Evolutionary conservation across 306 rosid genomes (phyloP).

Genomic region (Malus fusca): DNA sequence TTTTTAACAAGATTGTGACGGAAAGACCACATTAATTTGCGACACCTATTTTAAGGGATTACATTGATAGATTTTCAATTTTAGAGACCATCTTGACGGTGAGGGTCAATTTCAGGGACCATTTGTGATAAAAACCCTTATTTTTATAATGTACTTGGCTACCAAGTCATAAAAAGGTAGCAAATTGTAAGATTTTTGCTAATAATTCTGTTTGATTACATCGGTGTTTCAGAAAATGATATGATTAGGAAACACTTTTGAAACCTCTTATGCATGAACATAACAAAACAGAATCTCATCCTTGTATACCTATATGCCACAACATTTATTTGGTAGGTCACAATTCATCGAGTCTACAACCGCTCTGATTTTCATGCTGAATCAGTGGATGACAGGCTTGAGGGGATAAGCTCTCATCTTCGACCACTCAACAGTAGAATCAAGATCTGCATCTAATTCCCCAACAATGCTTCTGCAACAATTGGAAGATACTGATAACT

Average conservation of each 20-base stretch:
- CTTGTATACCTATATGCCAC: neutral
- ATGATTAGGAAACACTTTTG: neutral
- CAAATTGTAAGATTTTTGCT: neutral
- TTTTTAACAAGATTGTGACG: too few species aligned
- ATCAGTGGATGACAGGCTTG: conserved; percentile 77
- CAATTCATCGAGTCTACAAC: neutral
- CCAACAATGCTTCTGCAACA: conserved; percentile 92
- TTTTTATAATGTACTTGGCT: neutral
- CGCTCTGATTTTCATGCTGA: neutral
- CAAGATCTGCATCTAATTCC: conserved; percentile 89
- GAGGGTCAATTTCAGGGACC: rapidly evolving
- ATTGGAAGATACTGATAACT: conserved; percentile 1
- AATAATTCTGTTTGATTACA: neutral
- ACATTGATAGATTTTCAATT: too few species aligned
- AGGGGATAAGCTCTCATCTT: conserved; percentile 85
- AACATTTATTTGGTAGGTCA: neutral
- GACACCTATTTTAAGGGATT: too few species aligned
- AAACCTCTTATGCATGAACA: neutral
- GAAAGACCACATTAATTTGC: too few species aligned
- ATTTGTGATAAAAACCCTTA: neutral
- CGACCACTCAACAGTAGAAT: conserved; percentile 70
- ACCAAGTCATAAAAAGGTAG: neutral
- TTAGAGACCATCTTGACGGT: too few species aligned
- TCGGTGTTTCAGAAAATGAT: neutral
- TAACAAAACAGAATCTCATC: neutral